Evolutionary conservation across 345 rosid genomes (phyloP).

Genomic region (Eucalyptus curtisii): DNA sequence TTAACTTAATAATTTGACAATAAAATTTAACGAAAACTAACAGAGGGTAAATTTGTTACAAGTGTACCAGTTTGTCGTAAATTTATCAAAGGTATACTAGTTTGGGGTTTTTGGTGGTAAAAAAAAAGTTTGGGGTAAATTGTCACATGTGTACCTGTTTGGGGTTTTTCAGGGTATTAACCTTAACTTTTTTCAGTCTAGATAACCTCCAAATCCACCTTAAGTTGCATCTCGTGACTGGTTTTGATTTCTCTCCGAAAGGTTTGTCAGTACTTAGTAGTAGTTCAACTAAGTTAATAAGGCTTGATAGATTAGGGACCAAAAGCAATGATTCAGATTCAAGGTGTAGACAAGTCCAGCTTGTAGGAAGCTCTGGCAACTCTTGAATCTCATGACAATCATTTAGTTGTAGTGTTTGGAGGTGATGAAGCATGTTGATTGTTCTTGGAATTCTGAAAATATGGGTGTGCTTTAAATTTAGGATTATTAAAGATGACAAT

Average conservation of each 20-base stretch:
- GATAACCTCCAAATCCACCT: background rate
- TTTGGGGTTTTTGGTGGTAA: too few species aligned
- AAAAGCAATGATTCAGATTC: background rate
- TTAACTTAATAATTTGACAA: too few species aligned
- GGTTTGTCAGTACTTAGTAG: too few species aligned
- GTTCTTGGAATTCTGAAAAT: background rate
- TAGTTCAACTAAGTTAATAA: background rate
- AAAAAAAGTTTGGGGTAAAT: too few species aligned
- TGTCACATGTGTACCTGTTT: too few species aligned
- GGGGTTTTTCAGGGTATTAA: too few species aligned
- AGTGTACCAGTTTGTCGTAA: too few species aligned
- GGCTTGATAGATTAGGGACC: background rate
- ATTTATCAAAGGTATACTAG: too few species aligned
- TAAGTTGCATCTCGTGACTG: background rate
- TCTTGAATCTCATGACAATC: background rate
- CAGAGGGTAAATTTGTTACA: too few species aligned
- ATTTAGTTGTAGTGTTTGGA: too few species aligned
- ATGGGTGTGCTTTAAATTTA: background rate
- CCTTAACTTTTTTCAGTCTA: too few species aligned
- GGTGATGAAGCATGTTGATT: background rate
- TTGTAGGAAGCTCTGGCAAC: background rate
- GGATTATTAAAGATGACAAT: background rate
- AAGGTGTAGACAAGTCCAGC: background rate
- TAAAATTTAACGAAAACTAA: too few species aligned
- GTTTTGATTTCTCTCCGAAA: background rate